Base-by-base conservation (phyloP, 768 basidiomycete species). In the Boletus barrowsii region DNA sequence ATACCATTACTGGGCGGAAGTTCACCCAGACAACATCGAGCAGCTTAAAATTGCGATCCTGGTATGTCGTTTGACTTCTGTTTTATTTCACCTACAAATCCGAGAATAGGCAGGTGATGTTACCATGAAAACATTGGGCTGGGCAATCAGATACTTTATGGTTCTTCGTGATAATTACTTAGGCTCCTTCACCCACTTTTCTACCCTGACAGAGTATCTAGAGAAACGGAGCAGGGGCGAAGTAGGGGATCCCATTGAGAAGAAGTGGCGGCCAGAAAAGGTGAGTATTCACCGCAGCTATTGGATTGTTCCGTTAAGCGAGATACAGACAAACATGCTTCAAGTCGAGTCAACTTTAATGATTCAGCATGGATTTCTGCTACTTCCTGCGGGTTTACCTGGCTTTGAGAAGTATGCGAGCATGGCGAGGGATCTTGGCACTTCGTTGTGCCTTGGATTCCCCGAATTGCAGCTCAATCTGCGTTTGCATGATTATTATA, bases 101-200 rank as follows among this genome's bases (percentile, higher is more conserved):
- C 56, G 26, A 24, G 35, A 47, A 49, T 33, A 90, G 89, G 63
- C 73, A 0, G 63, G 71, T 8, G 77, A 83, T 33, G 65, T 84
- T 33, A 73, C 81, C 10, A 87, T 86, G 72, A 89, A 87, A 67
- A 75, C 78, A 2, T 73, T 93, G 49, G 95, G 93, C 22, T 97
- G 95, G 95, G 84, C 85, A 3, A 81, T 95, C 55, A 84, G 94
- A 36, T 86, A 93, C 64, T 79, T 96, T 59, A 89, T 98, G 84
- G 83, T 87, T 39, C 65, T 97, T 54, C 84, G 88, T 43, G 93
- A 96, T 64, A 98, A 98, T 70, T 98, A 98, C 70, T 84, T 98
- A 47, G 96, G 96, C 11, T 79, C 83, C 5, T 98, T 97, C 71
- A 97, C 93, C 2, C 90, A 96, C 60, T 98, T 95, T 62, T 86